Evolutionary conservation across 176 grass and related monocot genomes (phyloP), one percentile per base, ranked within the genome.

Genomic region (barley (Hordeum vulgare)): DNA sequence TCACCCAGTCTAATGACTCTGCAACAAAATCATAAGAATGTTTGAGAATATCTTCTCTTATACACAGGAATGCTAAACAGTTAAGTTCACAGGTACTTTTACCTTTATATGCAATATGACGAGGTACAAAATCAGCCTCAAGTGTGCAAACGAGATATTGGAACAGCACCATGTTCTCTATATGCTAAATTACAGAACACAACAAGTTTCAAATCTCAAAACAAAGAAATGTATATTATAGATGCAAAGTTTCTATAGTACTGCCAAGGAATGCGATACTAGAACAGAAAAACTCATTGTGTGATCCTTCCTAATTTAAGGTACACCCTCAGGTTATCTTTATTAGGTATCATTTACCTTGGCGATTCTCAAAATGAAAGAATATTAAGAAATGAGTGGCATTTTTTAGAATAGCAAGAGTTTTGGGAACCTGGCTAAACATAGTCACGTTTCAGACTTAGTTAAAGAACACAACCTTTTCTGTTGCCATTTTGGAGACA

Each of bases 21-120:
- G 92, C 66, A 74, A 71, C 73, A 94, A 76, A 79, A 89, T 64
- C 40, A 81, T 13, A 81, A 82, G 28, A 84, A 57, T 62, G 35
- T 40, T n/a, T 77, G 78, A 77, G 44, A 71, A 85, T 10, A 34
- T 76, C 9, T 49, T 68, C 17, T 45, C 12, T 28, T 81, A 4
- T 73, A 54, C 47, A 56, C 39, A 85, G 26, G 65, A 41, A 47
- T 83, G 58, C 33, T 40, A 54, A 81, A 61, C 64, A 82, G 47
- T 54, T 41, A 59, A 66, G 27, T 70, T 42, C 24, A 12, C 13
- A 37, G 35, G 35, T 78, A 65, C 31, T 76, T 76, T 89, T 86
- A 93, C 95, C 92, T 94, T 91, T 98, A 79, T 85, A 93, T 88
- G 90, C 84, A 91, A 65, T 81, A 31, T 82, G 76, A 63, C 90